These are phyloP conservation scores for Metschnikowia corniflorae DNA, from an alignment of 805 yeast genomes.

Conservation along the genomic window DNA sequence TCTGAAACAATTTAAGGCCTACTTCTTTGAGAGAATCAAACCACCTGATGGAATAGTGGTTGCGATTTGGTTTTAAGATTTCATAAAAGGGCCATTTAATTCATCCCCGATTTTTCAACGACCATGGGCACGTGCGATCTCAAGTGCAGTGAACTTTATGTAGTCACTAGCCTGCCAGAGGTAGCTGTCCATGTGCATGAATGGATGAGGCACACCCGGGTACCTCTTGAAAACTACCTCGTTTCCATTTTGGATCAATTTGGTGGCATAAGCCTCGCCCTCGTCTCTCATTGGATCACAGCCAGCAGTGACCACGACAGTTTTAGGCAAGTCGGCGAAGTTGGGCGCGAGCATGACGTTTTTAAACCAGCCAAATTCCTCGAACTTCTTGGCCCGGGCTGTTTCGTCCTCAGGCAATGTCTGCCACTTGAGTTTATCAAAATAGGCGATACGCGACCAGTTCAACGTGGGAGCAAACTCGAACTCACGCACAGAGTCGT, in stretches of 20 bases:
- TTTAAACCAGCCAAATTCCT: slow-evolving; percentile 28
- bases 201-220: slow-evolving; percentile 32
- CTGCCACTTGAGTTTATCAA: slow-evolving; percentile 6
- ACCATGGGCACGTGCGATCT: too few species aligned
- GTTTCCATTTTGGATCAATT: slow-evolving; percentile 21
- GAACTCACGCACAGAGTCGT: too few species aligned
- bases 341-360: slow-evolving; percentile 26
- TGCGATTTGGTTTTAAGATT: too few species aligned
- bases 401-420: slow-evolving; percentile 17
- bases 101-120: too few species aligned
- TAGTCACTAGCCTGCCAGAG: too few species aligned
- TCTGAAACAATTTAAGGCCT: too few species aligned
- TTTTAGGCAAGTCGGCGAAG: slow-evolving; percentile 23
- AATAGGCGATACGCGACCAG: too few species aligned
- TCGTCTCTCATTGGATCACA: slow-evolving; percentile 32
- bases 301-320: slow-evolving; percentile 29
- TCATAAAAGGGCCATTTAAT: too few species aligned
- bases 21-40: too few species aligned
- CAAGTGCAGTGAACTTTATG: too few species aligned
- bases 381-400: slow-evolving; percentile 14
- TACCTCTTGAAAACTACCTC: slow-evolving; percentile 25
- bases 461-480: too few species aligned
- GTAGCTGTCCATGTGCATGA: slow-evolving; percentile 35
- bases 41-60: too few species aligned
- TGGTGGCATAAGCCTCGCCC: slow-evolving; percentile 28